Evolutionary conservation across 192 early-diverging fungal species (phyloP).

Genomic region (Pilaira anomala): DNA sequence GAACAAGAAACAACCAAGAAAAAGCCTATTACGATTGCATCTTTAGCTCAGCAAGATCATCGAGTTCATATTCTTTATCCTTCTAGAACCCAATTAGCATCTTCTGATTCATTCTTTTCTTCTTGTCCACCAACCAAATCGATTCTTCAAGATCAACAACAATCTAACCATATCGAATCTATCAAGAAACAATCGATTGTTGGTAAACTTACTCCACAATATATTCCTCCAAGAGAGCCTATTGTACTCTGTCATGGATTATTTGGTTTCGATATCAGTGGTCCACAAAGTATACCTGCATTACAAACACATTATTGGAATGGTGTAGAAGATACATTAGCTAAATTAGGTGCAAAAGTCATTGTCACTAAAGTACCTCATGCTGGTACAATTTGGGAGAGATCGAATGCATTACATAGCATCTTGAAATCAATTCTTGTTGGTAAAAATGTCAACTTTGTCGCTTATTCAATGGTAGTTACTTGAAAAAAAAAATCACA

Average conservation of each 20-base stretch:
- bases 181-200: neutral
- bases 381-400: conserved; percentile 64
- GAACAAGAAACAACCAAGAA: neutral
- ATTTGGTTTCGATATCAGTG: conserved; percentile 88
- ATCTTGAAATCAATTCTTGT: conserved; percentile 55
- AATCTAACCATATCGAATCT: neutral
- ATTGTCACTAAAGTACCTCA: conserved; percentile 75
- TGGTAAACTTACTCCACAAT: conserved; percentile 53
- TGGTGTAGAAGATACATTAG: conserved; percentile 74
- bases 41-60: neutral
- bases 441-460: conserved; percentile 71
- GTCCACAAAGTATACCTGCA: conserved; percentile 69
- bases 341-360: conserved; percentile 78
- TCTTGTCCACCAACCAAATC: neutral
- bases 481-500: neutral
- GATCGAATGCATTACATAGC: conserved; percentile 73
- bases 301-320: conserved; percentile 88
- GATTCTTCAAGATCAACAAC: neutral
- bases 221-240: conserved; percentile 70
- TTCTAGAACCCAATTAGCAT: neutral
- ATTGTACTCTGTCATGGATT: conserved; percentile 90
- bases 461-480: conserved; percentile 90
- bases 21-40: too few relatives aligned
- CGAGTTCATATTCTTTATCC: conserved; percentile 8
- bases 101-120: neutral